Base-by-base conservation (phyloP, 805 yeast species). In the Yarrowia osloensis region DNA sequence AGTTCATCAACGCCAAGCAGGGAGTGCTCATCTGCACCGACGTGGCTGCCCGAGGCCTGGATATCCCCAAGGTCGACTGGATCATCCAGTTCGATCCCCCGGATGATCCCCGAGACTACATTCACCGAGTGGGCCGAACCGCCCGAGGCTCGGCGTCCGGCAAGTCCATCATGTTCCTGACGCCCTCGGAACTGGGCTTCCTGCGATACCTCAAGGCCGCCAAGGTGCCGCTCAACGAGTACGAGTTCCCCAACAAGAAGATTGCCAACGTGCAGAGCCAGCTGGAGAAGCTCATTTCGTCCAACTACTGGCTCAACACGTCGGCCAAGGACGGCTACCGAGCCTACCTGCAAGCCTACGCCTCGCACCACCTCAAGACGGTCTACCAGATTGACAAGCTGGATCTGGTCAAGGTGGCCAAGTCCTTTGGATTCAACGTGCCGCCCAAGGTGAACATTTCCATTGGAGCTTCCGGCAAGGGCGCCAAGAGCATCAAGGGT, bases 41-140 rank as follows among this genome's bases (percentile, higher is more conserved):
- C 79, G 99, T 95, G 72, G 99, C 99, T 35, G 99, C 99, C 24
- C 88, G 99, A 84, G 99, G 99, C 26, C 85, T 95, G 71, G 99
- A 95, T 81, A 95, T 95, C 73, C 99, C 99, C 66, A 88, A 96
- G 31, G 99, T 95, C 67, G 99, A 96, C 81, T 95, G 99, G 99
- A 95, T 95, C 75, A 89, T 95, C 71, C 99, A 95, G 82, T 95
- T 91, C 75, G 99, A 95, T 78, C 99, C 99, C 67, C 99, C 99
- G 77, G 99, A 95, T 88, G 99, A 95, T 80, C 99, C 99, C 79
- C 88, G 98, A 81, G 98, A 95, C 80, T 95, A 95, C 78, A 95
- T 95, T 72, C 99, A 95, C 81, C 87, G 99, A 79, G 99, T 95
- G 40, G 99, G 99, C 71, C 88, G 99, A 83, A 95, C 99, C 29